These are phyloP conservation scores for Kappamyces sp. DNA, from an alignment of 192 early-diverging fungal genomes.

Conservation along the genomic window DNA sequence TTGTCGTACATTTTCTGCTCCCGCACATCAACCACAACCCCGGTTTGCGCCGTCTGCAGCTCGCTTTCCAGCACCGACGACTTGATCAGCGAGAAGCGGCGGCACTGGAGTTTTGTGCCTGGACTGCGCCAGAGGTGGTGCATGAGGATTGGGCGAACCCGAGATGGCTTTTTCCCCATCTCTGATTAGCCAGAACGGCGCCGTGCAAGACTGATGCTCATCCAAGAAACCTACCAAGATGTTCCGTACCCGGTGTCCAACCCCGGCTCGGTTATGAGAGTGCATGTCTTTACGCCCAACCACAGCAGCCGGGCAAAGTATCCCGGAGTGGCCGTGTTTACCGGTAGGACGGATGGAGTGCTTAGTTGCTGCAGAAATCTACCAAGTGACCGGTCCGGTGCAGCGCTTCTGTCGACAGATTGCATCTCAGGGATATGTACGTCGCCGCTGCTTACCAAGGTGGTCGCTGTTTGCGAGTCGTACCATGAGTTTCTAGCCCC, in stretches of 20 bases:
- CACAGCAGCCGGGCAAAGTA: conserved; percentile 44
- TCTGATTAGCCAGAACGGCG: background rate
- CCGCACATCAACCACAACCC: no score
- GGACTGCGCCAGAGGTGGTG: no score
- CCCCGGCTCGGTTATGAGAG: conserved; percentile 36
- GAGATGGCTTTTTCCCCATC: no score
- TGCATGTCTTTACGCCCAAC: conserved; percentile 50
- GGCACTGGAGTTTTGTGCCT: no score
- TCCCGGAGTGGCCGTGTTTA: conserved; percentile 37
- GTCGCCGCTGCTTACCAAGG: conserved; percentile 33
- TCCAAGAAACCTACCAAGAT: conserved; percentile 43
- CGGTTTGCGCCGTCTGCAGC: no score
- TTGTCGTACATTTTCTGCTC: no score
- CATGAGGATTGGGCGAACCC: no score
- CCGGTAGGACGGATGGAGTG: conserved; percentile 4
- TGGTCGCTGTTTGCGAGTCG: conserved; percentile 54
- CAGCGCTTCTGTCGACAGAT: conserved; percentile 57
- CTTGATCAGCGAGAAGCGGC: no score
- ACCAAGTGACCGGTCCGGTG: conserved; percentile 59
- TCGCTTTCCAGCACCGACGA: no score
- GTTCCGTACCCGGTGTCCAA: conserved; percentile 23
- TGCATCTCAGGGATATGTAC: conserved; percentile 29
- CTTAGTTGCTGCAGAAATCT: conserved; percentile 49
- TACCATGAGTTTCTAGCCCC: conserved; percentile 58
- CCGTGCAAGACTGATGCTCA: conserved; percentile 32